A percentile compares a stretch with the other conserved stretches of the same genome.
Evolutionary conservation across 768 basidiomycete species (phyloP).

Genomic region (Phanerodontia chrysosporium): DNA sequence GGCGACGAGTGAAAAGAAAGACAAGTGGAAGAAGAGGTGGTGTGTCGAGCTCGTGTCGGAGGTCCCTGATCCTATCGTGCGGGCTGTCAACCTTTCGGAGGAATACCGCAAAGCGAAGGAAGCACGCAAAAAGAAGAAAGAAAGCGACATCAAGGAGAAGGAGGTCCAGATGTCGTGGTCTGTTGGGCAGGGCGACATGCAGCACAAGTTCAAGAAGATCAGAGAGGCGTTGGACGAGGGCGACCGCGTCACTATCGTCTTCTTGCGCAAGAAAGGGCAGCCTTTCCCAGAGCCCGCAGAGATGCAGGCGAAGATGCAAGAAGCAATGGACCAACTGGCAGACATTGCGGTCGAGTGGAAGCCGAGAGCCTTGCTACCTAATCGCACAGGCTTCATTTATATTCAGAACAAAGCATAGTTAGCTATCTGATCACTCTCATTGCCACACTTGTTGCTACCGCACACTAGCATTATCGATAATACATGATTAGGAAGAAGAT

Average conservation of each 20-base stretch:
- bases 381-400: constrained; percentile 34
- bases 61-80: constrained; percentile 55
- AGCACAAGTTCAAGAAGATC: constrained; percentile 61
- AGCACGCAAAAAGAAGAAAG: constrained; percentile 32
- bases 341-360: constrained; percentile 57
- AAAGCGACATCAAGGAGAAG: constrained; percentile 37
- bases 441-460: not conserved
- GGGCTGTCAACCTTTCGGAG: constrained; percentile 45
- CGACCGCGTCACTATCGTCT: constrained; percentile 49
- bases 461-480: not conserved
- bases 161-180: constrained; percentile 74
- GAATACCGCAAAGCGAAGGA: constrained; percentile 35
- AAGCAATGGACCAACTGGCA: constrained; percentile 36
- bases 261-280: constrained; percentile 46
- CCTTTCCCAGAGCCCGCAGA: constrained; percentile 31
- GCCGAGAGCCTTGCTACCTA: constrained; percentile 34
- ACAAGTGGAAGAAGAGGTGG: constrained; percentile 22
- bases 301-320: constrained; percentile 41
- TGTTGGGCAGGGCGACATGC: constrained; percentile 52
- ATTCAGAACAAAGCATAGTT: constrained; percentile 34
- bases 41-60: constrained; percentile 50
- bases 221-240: constrained; percentile 58
- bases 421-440: not conserved
- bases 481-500: not conserved
- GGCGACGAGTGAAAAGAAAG: not conserved